Evolutionary conservation across 768 basidiomycete genomes (phyloP), one percentile per base, ranked within the genome.

Genomic region (Amanita pseudoporphyria): DNA sequence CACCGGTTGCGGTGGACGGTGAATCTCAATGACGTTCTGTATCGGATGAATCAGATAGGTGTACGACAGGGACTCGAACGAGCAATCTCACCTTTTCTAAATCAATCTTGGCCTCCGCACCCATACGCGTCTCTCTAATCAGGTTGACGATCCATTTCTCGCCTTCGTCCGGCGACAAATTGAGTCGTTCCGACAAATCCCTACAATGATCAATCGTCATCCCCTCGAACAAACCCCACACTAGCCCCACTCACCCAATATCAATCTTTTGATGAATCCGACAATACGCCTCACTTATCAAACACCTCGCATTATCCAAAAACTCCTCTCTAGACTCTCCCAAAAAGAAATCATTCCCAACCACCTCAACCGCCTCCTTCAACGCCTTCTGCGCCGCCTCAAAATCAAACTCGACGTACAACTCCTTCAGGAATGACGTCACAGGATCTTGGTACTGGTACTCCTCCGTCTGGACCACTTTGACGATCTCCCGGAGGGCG

Each of bases 91-190:
- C 92, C 74, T 95, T 92, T 67, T 94, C 92, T 22, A 98, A 74
- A 65, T 98, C 95, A 53, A 98, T 97, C 71, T 95, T 96, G 45
- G 95, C 95, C 58, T 98, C 95, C 1, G 89, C 85, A 12, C 91
- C 91, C 86, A 95, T 91, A 40, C 92, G 79, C 5, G 94, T 95
- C 67, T 98, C 96, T 30, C 96, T 82, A 59, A 98, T 96, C 53
- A 98, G 85, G 71, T 98, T 97, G 59, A 98, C 96, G 54, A 98
- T 95, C 95, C 95, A 99, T 60, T 95, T 95, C 64, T 99, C 96
- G 45, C 95, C 96, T 62, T 98, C 96, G 56, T 92, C 92, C 36
- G 75, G 79, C n/a, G 87, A 84, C 42, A 98, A 77, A 65, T 97
- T 97, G 12, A 98, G 76, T 7, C 95, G 82, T 59, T 90, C 85